Evolutionary conservation across 2,329 filamentous ascomycete genomes (phyloP).

Genomic region (Sclerotinia spermophila): DNA sequence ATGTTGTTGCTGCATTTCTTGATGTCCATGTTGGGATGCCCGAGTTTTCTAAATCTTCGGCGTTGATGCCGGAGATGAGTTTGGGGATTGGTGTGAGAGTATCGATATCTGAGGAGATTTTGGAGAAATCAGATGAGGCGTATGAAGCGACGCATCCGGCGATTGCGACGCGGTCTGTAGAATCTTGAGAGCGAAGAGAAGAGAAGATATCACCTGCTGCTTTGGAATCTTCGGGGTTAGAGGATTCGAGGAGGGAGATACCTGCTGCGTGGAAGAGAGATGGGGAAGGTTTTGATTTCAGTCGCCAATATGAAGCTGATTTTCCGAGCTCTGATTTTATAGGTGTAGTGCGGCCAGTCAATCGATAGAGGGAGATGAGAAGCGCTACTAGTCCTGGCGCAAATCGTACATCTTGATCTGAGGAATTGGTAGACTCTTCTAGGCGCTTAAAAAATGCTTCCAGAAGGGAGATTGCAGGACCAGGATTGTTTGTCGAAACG

Average conservation of each 20-base stretch:
- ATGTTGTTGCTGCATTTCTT: slow-evolving; percentile 35
- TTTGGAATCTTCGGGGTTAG: slow-evolving; percentile 61
- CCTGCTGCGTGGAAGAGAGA: slow-evolving; percentile 78
- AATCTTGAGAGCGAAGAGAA: slow-evolving; percentile 61
- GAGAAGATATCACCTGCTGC: slow-evolving; percentile 77
- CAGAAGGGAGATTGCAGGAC: slow-evolving; percentile 69
- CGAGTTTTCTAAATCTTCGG: slow-evolving; percentile 58
- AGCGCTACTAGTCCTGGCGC: slow-evolving; percentile 82
- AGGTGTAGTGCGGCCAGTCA: slow-evolving; percentile 68
- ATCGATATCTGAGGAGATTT: slow-evolving; percentile 52
- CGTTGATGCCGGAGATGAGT: slow-evolving; percentile 59
- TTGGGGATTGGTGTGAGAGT: slow-evolving; percentile 59
- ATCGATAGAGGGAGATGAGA: slow-evolving; percentile 72
- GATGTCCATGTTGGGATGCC: slow-evolving; percentile 55
- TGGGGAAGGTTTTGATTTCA: slow-evolving; percentile 54
- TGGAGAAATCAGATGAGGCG: slow-evolving; percentile 57
- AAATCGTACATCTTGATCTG: slow-evolving; percentile 68
- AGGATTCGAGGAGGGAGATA: slow-evolving; percentile 75
- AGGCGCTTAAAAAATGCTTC: slow-evolving; percentile 72
- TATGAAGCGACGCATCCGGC: slow-evolving; percentile 86
- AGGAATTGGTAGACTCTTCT: slow-evolving; percentile 55
- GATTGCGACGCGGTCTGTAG: slow-evolving; percentile 64
- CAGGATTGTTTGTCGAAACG: slow-evolving; percentile 65
- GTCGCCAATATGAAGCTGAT: slow-evolving; percentile 77
- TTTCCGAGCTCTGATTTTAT: slow-evolving; percentile 71